Conservation (phyloP, 2,329 filamentous ascomycete species). For the Penicillium hordei region DNA sequence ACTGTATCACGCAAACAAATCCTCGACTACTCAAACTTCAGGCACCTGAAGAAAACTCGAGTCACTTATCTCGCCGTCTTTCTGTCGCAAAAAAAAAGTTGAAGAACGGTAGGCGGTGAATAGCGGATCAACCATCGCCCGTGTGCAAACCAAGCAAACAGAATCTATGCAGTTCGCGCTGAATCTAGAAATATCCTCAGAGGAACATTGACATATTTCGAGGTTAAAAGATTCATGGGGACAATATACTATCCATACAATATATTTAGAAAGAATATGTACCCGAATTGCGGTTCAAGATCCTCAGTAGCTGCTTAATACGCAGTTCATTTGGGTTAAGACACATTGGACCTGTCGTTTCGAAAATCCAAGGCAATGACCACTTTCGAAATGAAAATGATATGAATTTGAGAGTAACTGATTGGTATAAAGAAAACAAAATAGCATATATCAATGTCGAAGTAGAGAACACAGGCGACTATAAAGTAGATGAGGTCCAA, state of each 20-base stretch:
- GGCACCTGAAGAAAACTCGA: constrained; percentile 11
- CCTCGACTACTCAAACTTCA: constrained; percentile 8
- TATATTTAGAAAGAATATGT: no score
- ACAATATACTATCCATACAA: background rate
- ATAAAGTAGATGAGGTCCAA: background rate
- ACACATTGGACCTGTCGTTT: background rate
- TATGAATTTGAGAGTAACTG: background rate
- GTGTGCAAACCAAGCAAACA: constrained; percentile 30
- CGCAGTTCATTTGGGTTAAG: background rate
- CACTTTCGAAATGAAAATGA: background rate
- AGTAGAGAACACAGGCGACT: background rate
- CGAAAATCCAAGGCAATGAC: background rate
- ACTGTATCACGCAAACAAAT: background rate
- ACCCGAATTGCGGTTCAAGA: background rate
- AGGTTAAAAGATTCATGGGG: background rate
- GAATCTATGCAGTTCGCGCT: background rate
- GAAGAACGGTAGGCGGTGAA: constrained; percentile 20
- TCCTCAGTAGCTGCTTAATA: background rate
- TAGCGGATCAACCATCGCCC: constrained; percentile 9
- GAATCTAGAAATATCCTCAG: background rate
- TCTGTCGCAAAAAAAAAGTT: constrained; percentile 24
- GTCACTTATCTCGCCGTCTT: constrained; percentile 11
- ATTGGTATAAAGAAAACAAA: background rate
- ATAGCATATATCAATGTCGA: background rate
- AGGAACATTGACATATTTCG: background rate